Evolutionary conservation across 1,139 yeast species (phyloP).

Genomic region (Yamadazyma triangularis): DNA sequence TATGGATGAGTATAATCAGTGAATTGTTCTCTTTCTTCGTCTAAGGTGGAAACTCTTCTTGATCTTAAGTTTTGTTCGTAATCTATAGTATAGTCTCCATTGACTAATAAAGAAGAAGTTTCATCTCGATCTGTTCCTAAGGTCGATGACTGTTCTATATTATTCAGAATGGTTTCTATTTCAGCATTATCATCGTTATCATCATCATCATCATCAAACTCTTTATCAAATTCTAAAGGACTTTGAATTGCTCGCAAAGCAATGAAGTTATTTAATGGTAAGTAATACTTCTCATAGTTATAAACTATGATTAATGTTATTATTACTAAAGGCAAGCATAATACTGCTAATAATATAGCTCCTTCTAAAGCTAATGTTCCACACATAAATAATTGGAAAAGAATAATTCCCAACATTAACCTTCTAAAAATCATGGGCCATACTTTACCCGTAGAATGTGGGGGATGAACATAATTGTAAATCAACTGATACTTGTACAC

Average conservation of each 20-base stretch:
- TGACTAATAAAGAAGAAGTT: conserved; percentile 23
- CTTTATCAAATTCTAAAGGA: conserved; percentile 37
- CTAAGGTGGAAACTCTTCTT: conserved; percentile 44
- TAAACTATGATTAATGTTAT: conserved; percentile 46
- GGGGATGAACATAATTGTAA: conserved; percentile 66
- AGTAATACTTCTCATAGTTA: conserved; percentile 57
- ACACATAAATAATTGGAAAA: conserved; percentile 64
- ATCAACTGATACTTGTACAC: conserved; percentile 65
- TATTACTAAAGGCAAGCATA: conserved; percentile 50
- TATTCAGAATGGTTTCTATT: background rate
- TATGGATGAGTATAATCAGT: conserved; percentile 50
- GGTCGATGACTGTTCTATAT: background rate
- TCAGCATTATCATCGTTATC: conserved; percentile 6
- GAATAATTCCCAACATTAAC: conserved; percentile 54
- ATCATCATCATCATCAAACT: conserved; percentile 42
- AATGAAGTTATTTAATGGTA: conserved; percentile 56
- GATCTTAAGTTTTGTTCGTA: conserved; percentile 6
- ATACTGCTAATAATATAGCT: conserved; percentile 48
- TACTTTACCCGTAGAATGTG: conserved; percentile 67
- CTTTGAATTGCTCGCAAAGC: conserved; percentile 59
- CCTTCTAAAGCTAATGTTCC: conserved; percentile 66
- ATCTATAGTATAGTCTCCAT: conserved; percentile 13
- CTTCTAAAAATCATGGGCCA: conserved; percentile 69
- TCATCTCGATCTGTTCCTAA: conserved; percentile 18
- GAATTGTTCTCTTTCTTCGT: conserved; percentile 51